These are phyloP conservation scores for Brasilioporus rufonigricans DNA, from an alignment of 768 basidiomycete species.

Conservation along the genomic window DNA sequence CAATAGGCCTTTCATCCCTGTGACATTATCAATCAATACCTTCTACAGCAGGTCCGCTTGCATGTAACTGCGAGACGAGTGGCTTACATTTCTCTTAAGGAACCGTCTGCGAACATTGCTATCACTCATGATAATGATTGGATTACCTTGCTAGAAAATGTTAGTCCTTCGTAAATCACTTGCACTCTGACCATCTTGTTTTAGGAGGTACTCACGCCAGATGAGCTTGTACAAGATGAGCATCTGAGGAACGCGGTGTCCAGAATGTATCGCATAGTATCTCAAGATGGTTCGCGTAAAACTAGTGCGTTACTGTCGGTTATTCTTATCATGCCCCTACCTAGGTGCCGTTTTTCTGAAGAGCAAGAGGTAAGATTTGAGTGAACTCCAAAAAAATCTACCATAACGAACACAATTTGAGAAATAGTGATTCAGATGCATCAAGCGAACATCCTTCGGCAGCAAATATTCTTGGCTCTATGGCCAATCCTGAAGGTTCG, in stretches of 20 bases:
- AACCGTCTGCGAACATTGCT: background rate
- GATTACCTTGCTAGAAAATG: background rate
- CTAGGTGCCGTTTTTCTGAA: no score
- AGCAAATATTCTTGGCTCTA: no score
- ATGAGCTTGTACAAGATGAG: background rate
- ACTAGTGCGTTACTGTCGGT: background rate
- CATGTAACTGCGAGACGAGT: background rate
- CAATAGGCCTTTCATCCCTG: background rate
- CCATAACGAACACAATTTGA: no score
- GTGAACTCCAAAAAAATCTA: no score
- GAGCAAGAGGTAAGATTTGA: no score
- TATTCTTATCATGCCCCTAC: no score
- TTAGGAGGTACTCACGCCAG: background rate
- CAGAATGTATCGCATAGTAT: background rate
- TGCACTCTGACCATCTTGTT: background rate
- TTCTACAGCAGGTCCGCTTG: background rate
- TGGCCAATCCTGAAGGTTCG: no score
- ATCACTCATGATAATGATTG: background rate
- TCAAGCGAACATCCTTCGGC: no score
- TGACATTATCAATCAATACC: background rate
- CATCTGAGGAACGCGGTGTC: background rate
- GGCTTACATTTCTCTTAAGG: background rate
- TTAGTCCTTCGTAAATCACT: background rate
- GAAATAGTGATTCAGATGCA: no score
- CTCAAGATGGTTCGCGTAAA: background rate